phyloP scores from a whole-genome alignment of 2,329 filamentous ascomycete genomes.

The Pyrenochaeta sp. region DNA sequence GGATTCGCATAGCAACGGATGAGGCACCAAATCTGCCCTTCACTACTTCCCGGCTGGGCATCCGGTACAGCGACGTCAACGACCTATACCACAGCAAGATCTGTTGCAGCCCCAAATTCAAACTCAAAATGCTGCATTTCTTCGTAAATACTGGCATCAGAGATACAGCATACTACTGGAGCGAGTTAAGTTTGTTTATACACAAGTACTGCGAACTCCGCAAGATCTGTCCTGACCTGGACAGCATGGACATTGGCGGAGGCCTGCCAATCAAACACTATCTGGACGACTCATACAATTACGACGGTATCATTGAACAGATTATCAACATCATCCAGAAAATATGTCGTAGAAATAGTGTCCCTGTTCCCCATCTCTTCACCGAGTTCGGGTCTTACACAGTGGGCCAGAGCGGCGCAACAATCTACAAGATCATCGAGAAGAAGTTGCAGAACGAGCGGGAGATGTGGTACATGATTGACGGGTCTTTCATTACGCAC shows the following conservation, averaged over 20 bases:
- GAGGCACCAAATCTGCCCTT: background rate
- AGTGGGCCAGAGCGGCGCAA: slow-evolving; percentile 1
- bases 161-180: background rate
- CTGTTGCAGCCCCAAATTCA: background rate
- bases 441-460: background rate
- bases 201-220: slow-evolving; percentile 3
- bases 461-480: slow-evolving; percentile 1
- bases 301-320: background rate
- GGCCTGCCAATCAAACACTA: background rate
- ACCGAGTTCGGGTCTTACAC: slow-evolving; percentile 2
- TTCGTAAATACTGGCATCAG: background rate
- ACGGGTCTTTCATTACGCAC: slow-evolving; percentile 1
- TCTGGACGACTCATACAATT: background rate
- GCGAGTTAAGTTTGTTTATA: background rate
- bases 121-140: slow-evolving; percentile 1
- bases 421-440: slow-evolving; percentile 1
- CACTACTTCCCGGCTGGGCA: background rate
- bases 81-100: background rate
- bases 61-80: slow-evolving; percentile 1
- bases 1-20: slow-evolving; percentile 1
- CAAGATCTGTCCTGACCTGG: background rate
- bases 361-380: slow-evolving; percentile 1
- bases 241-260: slow-evolving; percentile 2
- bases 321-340: background rate
- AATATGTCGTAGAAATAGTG: background rate